phyloP scores from a whole-genome alignment of 768 basidiomycete species.

The Phanerochaete carnosa region DNA sequence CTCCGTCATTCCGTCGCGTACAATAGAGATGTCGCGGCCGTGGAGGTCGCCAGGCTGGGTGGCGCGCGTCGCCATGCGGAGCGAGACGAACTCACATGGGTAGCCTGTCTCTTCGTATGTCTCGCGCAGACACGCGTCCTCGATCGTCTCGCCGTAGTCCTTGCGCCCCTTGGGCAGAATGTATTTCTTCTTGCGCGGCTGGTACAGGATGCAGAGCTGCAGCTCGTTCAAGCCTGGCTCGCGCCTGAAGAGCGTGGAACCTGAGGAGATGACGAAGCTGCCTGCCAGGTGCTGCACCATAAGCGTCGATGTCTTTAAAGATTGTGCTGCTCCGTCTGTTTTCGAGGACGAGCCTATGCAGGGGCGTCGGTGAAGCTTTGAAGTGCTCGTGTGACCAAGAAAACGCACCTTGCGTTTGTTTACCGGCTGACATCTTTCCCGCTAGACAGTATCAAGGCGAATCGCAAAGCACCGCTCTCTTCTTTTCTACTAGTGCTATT shows the following conservation, averaged over 20 bases:
- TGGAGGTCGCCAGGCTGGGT: slow-evolving; percentile 35
- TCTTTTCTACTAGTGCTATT: no score
- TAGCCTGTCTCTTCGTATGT: slow-evolving; percentile 68
- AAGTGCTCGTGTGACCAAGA: neutral
- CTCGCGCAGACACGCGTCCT: slow-evolving; percentile 53
- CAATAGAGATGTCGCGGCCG: neutral
- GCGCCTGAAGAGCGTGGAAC: slow-evolving; percentile 26
- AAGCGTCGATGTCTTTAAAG: neutral
- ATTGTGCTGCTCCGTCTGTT: neutral
- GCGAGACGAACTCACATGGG: slow-evolving; percentile 45
- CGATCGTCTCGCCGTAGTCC: slow-evolving; percentile 50
- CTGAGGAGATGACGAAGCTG: slow-evolving; percentile 27
- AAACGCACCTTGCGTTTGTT: neutral
- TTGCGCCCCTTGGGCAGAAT: slow-evolving; percentile 64
- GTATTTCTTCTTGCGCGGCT: slow-evolving; percentile 27
- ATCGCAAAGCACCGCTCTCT: no score
- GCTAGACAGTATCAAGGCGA: no score
- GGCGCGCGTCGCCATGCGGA: slow-evolving; percentile 53
- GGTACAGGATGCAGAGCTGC: slow-evolving; percentile 29
- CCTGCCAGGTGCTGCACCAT: slow-evolving; percentile 9
- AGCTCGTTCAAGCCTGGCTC: slow-evolving; percentile 9
- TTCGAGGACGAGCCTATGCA: neutral
- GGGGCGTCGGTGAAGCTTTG: neutral
- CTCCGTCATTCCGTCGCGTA: slow-evolving; percentile 2
- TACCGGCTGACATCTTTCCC: neutral